Evolutionary conservation across 768 basidiomycete species (phyloP).

Genomic region (Crepidotus variabilis): DNA sequence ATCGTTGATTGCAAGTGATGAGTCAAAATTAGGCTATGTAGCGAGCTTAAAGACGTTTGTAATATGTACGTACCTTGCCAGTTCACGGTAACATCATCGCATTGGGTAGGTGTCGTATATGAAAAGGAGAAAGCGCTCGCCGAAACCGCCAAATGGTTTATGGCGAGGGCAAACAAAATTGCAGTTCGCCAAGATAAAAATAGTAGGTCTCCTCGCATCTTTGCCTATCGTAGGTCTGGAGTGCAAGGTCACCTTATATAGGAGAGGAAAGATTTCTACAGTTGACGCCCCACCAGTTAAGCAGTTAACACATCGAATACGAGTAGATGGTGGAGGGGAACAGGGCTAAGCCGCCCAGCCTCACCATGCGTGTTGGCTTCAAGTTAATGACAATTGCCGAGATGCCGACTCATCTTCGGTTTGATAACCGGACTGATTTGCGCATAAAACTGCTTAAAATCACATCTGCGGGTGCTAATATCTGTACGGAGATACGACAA

Average conservation of each 20-base stretch:
- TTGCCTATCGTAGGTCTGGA: too few relatives aligned
- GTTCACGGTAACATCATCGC: conserved; percentile 18
- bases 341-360: background rate
- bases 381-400: background rate
- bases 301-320: background rate
- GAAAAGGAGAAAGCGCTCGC: conserved; percentile 17
- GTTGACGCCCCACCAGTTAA: background rate
- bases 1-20: background rate
- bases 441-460: too few relatives aligned
- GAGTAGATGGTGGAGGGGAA: background rate
- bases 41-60: background rate
- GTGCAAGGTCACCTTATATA: too few relatives aligned
- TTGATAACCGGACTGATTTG: background rate
- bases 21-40: background rate
- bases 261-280: too few relatives aligned
- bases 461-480: too few relatives aligned
- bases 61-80: conserved; percentile 20
- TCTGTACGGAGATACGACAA: too few relatives aligned
- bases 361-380: too few relatives aligned
- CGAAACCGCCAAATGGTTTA: background rate
- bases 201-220: background rate
- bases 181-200: background rate
- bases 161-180: background rate
- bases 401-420: background rate
- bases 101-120: conserved; percentile 19